Conservation (phyloP, 139 green algal species). For the Eudorina sp. region DNA sequence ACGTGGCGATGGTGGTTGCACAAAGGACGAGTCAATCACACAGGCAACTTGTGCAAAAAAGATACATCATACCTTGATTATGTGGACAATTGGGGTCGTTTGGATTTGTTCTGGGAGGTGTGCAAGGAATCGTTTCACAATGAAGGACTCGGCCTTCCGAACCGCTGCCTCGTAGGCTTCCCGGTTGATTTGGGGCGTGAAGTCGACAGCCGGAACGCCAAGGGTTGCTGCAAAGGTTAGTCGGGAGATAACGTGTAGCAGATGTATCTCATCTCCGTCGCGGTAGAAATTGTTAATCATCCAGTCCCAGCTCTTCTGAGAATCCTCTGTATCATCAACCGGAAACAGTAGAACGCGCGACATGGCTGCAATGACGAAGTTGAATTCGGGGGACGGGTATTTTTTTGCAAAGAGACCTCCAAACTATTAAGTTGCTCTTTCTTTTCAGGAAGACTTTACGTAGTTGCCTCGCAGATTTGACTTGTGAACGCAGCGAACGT, state of each 20-base stretch:
- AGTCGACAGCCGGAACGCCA: conserved; percentile 54
- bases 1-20: too few relatives aligned
- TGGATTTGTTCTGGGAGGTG: conserved; percentile 38
- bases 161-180: conserved; percentile 58
- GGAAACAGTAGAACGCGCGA: conserved; percentile 46
- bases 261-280: conserved; percentile 55
- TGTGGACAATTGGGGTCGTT: conserved; percentile 65
- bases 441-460: too few relatives aligned
- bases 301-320: conserved; percentile 49
- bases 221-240: conserved; percentile 42
- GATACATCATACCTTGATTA: conserved; percentile 56
- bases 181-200: conserved; percentile 56
- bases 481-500: too few relatives aligned
- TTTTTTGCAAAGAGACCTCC: too few relatives aligned
- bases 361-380: too few relatives aligned
- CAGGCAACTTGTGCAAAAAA: too few relatives aligned
- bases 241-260: conserved; percentile 56
- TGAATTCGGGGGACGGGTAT: too few relatives aligned
- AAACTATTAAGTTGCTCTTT: too few relatives aligned
- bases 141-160: conserved; percentile 59
- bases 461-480: too few relatives aligned
- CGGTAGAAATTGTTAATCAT: conserved; percentile 53
- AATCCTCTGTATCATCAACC: conserved; percentile 50
- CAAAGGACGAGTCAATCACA: too few relatives aligned
- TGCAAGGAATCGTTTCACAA: conserved; percentile 64